Percentiles rank a stretch among this genome's conserved stretches.
phyloP scores from a whole-genome alignment of 208 protist species.

The Leishmania braziliensis region DNA sequence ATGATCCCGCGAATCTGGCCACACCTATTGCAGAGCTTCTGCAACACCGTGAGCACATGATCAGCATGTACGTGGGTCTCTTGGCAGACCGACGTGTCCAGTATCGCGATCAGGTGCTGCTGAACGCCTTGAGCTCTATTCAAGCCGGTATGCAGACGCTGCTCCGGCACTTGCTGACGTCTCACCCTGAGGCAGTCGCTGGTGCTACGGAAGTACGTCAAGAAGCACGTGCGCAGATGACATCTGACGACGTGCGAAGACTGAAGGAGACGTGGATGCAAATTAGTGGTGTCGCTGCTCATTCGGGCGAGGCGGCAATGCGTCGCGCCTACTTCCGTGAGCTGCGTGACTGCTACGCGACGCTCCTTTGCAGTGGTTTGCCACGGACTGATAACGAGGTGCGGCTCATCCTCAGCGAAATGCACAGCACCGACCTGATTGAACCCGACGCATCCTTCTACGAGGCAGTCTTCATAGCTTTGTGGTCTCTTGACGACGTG shows the following conservation, averaged over 20 bases:
- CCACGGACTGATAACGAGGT: constrained; percentile 40
- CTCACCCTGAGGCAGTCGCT: neutral
- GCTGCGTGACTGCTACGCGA: constrained; percentile 55
- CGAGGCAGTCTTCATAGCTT: constrained; percentile 38
- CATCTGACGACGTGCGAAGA: constrained; percentile 13
- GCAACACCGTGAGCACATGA: neutral
- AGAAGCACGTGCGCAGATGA: constrained; percentile 10
- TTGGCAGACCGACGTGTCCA: constrained; percentile 21
- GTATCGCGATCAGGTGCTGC: constrained; percentile 21
- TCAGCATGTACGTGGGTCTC: constrained; percentile 4
- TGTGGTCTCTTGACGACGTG: constrained; percentile 16
- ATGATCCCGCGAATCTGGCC: neutral
- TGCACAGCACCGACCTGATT: constrained; percentile 51
- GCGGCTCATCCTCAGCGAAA: constrained; percentile 49
- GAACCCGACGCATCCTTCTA: constrained; percentile 54
- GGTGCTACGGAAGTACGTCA: neutral
- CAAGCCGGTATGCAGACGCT: constrained; percentile 8
- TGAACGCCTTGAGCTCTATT: neutral
- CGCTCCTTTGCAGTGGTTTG: constrained; percentile 46
- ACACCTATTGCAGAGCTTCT: neutral
- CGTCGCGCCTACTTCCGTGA: constrained; percentile 4
- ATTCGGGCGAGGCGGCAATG: neutral
- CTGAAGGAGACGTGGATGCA: constrained; percentile 40
- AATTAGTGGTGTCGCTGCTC: constrained; percentile 3
- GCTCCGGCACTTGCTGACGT: constrained; percentile 4